Evolutionary conservation across 1,139 yeast genomes (phyloP).

Genomic region (Saccharomyces hybrid): DNA sequence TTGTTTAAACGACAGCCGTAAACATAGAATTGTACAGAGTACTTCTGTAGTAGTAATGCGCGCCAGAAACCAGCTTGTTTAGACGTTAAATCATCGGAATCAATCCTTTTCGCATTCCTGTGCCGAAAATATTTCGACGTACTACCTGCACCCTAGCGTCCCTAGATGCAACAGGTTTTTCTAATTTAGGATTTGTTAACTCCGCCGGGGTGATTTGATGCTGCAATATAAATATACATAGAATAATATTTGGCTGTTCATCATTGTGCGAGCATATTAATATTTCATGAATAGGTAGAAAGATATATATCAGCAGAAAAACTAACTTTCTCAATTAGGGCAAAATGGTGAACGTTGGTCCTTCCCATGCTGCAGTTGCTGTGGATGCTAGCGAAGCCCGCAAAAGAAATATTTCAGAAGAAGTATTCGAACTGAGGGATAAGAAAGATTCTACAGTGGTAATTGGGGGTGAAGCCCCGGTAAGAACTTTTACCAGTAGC

Average conservation of each 20-base stretch:
- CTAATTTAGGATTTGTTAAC: not conserved
- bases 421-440: not conserved
- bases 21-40: not conserved
- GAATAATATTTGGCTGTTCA: not conserved
- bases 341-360: not conserved
- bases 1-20: not conserved
- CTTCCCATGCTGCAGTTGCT: not conserved
- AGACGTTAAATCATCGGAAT: not conserved
- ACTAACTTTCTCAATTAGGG: not conserved
- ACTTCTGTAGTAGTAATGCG: not conserved
- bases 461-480: not conserved
- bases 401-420: not conserved
- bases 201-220: conserved; percentile 1
- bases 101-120: not conserved
- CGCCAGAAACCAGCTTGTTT: not conserved
- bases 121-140: not conserved
- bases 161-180: not conserved
- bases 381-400: not conserved
- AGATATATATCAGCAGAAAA: not conserved
- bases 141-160: not conserved
- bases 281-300: too few relatives aligned
- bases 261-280: too few relatives aligned
- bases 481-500: not conserved
- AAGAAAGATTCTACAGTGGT: not conserved
- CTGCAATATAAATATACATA: not conserved